A percentile compares a stretch with the other conserved stretches of the same genome.
Conservation (phyloP, 1,284 basidiomycete species). For the Rhodotorula glutinis region DNA sequence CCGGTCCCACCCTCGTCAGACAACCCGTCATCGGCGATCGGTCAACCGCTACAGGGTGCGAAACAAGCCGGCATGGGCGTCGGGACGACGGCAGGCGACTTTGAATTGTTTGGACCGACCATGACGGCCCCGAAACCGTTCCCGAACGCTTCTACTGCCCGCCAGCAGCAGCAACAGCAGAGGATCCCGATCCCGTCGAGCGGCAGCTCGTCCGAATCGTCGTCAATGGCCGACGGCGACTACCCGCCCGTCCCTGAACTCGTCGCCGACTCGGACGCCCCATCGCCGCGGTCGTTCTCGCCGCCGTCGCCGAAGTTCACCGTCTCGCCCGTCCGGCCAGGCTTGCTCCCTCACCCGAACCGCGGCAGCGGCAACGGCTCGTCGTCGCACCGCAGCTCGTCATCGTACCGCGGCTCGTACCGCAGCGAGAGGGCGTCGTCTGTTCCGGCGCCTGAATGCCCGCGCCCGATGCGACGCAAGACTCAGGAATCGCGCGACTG, state of each 20-base stretch:
- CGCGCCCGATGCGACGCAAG: conserved; percentile 22
- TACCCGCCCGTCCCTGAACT: conserved; percentile 22
- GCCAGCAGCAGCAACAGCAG: not conserved
- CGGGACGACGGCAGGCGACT: conserved; percentile 17
- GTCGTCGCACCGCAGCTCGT: not conserved
- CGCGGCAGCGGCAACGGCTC: not conserved
- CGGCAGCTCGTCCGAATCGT: conserved; percentile 5
- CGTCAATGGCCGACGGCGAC: not conserved
- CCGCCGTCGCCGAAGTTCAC: conserved; percentile 11
- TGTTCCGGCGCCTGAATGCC: conserved; percentile 18
- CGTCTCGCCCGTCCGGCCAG: not conserved
- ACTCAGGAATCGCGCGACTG: conserved; percentile 28
- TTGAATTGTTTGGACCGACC: conserved; percentile 24
- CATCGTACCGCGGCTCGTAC: not conserved
- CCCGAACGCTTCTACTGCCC: not conserved
- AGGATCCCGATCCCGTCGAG: conserved; percentile 9
- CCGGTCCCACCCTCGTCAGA: not conserved
- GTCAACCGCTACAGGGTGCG: too few relatives aligned
- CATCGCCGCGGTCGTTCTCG: conserved; percentile 3
- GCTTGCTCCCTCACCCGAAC: not conserved
- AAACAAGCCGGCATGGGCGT: not conserved
- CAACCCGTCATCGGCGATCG: not conserved
- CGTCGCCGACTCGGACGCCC: conserved; percentile 15
- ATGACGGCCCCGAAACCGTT: not conserved
- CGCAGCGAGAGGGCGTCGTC: conserved; percentile 15